A percentile compares a stretch with the other conserved stretches of the same genome.
phyloP scores from a whole-genome alignment of 108 stramenopile species.

The Cylindrotheca fusiformis region DNA sequence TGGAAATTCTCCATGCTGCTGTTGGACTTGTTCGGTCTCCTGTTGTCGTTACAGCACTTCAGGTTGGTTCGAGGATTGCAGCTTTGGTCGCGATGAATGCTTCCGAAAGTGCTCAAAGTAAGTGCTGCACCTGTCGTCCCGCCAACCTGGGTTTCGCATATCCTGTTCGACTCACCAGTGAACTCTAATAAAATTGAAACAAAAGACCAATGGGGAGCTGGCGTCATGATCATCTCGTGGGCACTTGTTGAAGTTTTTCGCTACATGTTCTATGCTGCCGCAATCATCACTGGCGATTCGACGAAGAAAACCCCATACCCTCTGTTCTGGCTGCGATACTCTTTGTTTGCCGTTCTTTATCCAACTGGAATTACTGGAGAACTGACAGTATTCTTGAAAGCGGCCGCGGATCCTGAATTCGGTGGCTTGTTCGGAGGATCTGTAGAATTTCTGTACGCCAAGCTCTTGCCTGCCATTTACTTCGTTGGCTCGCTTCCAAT shows the following conservation, averaged over 20 bases:
- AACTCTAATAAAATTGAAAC: neutral
- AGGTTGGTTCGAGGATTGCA: slow-evolving; percentile 85
- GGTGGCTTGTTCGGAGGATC: slow-evolving; percentile 20
- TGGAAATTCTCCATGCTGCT: slow-evolving; percentile 91
- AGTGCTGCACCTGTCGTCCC: too few species aligned
- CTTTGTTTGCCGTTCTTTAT: slow-evolving; percentile 92
- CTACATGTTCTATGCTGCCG: slow-evolving; percentile 92
- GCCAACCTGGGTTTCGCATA: too few species aligned
- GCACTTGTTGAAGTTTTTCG: slow-evolving; percentile 89
- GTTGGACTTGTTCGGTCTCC: slow-evolving; percentile 92
- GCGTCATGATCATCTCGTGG: slow-evolving; percentile 90
- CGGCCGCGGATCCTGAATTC: slow-evolving; percentile 59
- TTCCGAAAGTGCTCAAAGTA: slow-evolving; percentile 74
- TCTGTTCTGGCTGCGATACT: slow-evolving; percentile 96
- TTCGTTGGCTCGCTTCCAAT: slow-evolving; percentile 87
- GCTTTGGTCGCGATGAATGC: slow-evolving; percentile 69
- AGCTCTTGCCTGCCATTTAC: slow-evolving; percentile 73
- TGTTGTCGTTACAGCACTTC: slow-evolving; percentile 87
- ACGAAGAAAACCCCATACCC: slow-evolving; percentile 89
- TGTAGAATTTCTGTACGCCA: slow-evolving; percentile 46
- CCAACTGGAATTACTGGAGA: slow-evolving; percentile 96
- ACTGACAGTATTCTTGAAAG: slow-evolving; percentile 68
- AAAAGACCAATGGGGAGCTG: slow-evolving; percentile 77
- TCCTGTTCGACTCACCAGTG: too few species aligned
- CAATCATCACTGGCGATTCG: slow-evolving; percentile 81